Evolutionary conservation across 495 filamentous ascomycete species (phyloP), one percentile per base, ranked within the genome.

Genomic region (Cercophora newfieldiana): DNA sequence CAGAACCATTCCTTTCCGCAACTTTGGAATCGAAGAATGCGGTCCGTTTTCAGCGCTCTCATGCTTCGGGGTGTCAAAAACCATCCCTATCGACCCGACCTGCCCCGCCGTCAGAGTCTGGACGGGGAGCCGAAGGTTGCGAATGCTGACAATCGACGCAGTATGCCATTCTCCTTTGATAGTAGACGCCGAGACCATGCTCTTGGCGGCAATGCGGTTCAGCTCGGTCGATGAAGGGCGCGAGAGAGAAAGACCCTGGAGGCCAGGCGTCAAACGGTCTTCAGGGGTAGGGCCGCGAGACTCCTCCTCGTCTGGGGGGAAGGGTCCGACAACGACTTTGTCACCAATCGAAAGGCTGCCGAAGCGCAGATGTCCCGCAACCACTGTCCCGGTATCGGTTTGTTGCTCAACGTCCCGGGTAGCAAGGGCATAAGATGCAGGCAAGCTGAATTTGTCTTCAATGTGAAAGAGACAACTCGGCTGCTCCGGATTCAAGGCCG

Each of bases 1-100:
- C 10, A 97, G 74, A 5, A 97, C 87, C 89, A 95, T 93, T 21
- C 94, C 94, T 72, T 94, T 95, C 48, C 92, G 86, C 19, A 95
- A 82, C 31, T 86, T 82, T 49, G 82, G 78, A 0, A 78, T 67
- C 12, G 75, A 69, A 30, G 66, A 26, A 10, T 14, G 5, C 16
- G 24, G 30, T 28, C 50, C 30, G 14, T 12, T 49, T 2, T 48
- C 18, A 61, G 59, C 16, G 72, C 4, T 63, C 5, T 67, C 74
- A 19, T 67, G 63, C 24, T 64, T 55, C 31, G 64, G 60, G 0
- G 61, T 67, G 55, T 82, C 77, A 67, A 90, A 86, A 21, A 90
- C 85, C 60, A 97, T 79, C 2, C 94, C 94, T 26, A 99, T 86
- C 1, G 93, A 96, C 1, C 96, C 95, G 1, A 95, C 94, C 80